Percentiles rank a stretch among this genome's conserved stretches.
Conservation (phyloP, 2,329 filamentous ascomycete genomes). For the Dothidotthia symphoricarpi region DNA sequence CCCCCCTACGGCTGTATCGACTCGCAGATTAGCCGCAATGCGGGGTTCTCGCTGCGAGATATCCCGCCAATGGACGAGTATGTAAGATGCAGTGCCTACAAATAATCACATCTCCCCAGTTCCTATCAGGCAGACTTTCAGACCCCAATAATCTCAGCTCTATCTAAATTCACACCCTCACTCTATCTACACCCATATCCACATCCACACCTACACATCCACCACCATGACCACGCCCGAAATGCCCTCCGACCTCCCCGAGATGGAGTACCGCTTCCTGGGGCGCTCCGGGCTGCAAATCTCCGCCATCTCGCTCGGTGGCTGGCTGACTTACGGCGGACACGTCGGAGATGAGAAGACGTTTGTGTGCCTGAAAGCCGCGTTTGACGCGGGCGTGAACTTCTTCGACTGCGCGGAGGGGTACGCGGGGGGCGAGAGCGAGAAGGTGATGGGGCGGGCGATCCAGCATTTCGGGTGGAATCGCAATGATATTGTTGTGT, state of each 20-base stretch:
- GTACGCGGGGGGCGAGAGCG: slow-evolving; percentile 54
- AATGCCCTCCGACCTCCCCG: slow-evolving; percentile 32
- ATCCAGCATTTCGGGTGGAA: slow-evolving; percentile 60
- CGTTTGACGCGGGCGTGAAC: slow-evolving; percentile 59
- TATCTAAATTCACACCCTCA: too few relatives aligned
- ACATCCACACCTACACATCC: neutral
- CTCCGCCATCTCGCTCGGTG: slow-evolving; percentile 66
- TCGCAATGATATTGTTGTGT: slow-evolving; percentile 57
- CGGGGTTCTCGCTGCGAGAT: slow-evolving; percentile 5
- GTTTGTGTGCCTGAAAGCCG: slow-evolving; percentile 55
- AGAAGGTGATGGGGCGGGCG: slow-evolving; percentile 56
- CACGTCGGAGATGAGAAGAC: slow-evolving; percentile 66
- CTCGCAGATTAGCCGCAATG: too few relatives aligned
- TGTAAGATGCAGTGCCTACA: too few relatives aligned
- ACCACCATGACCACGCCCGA: slow-evolving; percentile 7
- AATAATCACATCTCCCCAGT: too few relatives aligned
- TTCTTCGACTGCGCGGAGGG: slow-evolving; percentile 61
- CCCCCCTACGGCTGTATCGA: too few relatives aligned
- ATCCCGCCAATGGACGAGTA: slow-evolving; percentile 7
- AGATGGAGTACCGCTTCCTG: slow-evolving; percentile 70
- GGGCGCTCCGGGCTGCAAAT: slow-evolving; percentile 72
- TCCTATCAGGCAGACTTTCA: too few relatives aligned
- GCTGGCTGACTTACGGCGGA: slow-evolving; percentile 68
- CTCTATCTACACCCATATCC: too few relatives aligned
- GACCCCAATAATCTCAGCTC: too few relatives aligned